These are phyloP conservation scores for Cladosporium cucumerinum DNA, from an alignment of 2,329 filamentous ascomycete species.

Conservation along the genomic window DNA sequence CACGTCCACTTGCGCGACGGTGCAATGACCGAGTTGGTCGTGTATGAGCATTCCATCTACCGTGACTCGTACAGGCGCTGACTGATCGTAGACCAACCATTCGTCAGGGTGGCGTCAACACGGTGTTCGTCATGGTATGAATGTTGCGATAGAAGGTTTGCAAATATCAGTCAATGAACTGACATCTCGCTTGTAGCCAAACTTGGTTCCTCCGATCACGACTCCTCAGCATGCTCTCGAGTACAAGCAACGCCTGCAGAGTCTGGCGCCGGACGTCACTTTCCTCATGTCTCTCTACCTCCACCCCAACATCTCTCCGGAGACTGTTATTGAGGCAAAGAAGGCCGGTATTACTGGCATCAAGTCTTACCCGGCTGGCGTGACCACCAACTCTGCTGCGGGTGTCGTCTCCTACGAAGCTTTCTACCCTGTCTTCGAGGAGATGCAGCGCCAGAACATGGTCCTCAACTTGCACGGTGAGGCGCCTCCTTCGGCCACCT, in stretches of 20 bases:
- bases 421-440: slow-evolving; percentile 78
- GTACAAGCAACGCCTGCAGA: slow-evolving; percentile 44
- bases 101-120: slow-evolving; percentile 50
- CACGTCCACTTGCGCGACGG: slow-evolving; percentile 53
- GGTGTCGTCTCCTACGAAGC: slow-evolving; percentile 67
- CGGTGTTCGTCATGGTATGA: slow-evolving; percentile 53
- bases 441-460: slow-evolving; percentile 80
- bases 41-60: slow-evolving; percentile 22
- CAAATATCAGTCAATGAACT: neutral
- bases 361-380: slow-evolving; percentile 63
- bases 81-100: slow-evolving; percentile 43
- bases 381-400: slow-evolving; percentile 59
- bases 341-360: slow-evolving; percentile 68
- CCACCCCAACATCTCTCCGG: slow-evolving; percentile 47
- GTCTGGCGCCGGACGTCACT: slow-evolving; percentile 47
- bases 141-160: neutral
- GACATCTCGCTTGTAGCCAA: slow-evolving; percentile 38
- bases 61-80: neutral
- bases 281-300: slow-evolving; percentile 53
- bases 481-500: slow-evolving; percentile 54
- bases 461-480: slow-evolving; percentile 95
- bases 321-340: slow-evolving; percentile 67
- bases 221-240: slow-evolving; percentile 47
- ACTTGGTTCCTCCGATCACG: slow-evolving; percentile 50
- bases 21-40: slow-evolving; percentile 50